Base-by-base conservation (phyloP, 768 basidiomycete species). In the Obba rivulosa region DNA sequence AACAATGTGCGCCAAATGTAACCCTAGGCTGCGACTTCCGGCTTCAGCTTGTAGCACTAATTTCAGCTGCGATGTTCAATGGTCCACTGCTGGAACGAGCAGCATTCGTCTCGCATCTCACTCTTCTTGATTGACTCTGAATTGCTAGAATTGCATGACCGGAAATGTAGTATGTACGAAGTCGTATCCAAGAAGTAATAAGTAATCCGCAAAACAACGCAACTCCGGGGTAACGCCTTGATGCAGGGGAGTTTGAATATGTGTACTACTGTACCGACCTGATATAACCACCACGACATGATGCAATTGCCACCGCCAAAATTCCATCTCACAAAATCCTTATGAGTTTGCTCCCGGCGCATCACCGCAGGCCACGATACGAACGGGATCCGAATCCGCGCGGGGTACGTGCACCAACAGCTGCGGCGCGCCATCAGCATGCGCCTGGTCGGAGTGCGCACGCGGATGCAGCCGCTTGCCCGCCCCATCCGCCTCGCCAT, bases 331-430 rank as follows among this genome's bases (percentile, higher is more conserved):
- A 7, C 8, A 16, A 38, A 16, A 8, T 5, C 37, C 20, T 21
- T 20, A 21, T 16, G 14, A 41, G 4, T 7, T 11, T 23, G 41
- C 9, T 41, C 4, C 20, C 20, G 13, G 9, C 10, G 7, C 23
- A 14, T 14, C 43, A 31, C 42, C 41, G 41, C 44, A 40, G 49
- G 24, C 42, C 34, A 17, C 51, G 42, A n/a, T n/a, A n/a, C 50
- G 40, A 28, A 56, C 41, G 2, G 55, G 55, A 17, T 56, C 55
- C 49, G 55, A 56, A 22, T 53, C 55, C 49, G 55, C 55, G 23
- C 55, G 45, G 3, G 43, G 45, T 44, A 56, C 38, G 50, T 18
- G 34, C 8, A 40, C 37, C 25, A 34, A 41, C 49, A 34, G 48
- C 36, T 41, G 40, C 8, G 23, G 43, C 45, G 31, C 40, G 10